Base-by-base conservation (phyloP, 129 eudicot species). In the Helichrysum umbraculigerum region DNA sequence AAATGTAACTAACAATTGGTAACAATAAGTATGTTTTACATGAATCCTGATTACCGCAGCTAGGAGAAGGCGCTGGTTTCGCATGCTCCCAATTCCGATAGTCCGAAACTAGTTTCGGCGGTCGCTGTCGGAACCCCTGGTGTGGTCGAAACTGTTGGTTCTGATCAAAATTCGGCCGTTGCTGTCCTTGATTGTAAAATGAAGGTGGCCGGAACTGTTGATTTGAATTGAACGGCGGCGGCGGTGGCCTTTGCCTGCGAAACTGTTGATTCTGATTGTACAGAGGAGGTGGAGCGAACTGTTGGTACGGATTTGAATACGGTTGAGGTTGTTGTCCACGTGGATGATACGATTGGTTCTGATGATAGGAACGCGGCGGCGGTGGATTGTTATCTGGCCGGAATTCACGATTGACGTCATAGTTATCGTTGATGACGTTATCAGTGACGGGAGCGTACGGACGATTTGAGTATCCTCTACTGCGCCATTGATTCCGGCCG, bases 21-120 rank as follows among this genome's bases (percentile, higher is more conserved):
- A 2, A 32, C 4, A 20, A 25, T 58, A 33, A 34, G 47, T 19
- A 20, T 32, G 42, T 20, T 25, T 68, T 14, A 7, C 29, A 67
- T 6, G 6, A 34, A 11, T 1, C 32, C 0, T 25, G 1, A 21
- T 71, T 86, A 92, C 98, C 98, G 60, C 72, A 85, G 19, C 67
- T 5, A 75, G 88, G 81, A 54, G 96, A 87, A 14, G 93, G 89
- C 4, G 76, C 76, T 0, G 72, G 85, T 74, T 82, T 88, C 0
- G 96, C 90, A 11, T 42, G 81, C 73, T 90, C 96, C 98, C 98
- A 92, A 60, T 82, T 83, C 61, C 98, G 85, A 66, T 66, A 86
- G 68, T 90, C 89, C 19, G 86, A 78, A 10, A 72, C 66, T 4
- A 83, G 84, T 79, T 76, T 88, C 11, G 85, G 42, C 9, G 76